Evolutionary conservation across 352 stramenopile genomes (phyloP).

Genomic region (Pythium rishiriense): DNA sequence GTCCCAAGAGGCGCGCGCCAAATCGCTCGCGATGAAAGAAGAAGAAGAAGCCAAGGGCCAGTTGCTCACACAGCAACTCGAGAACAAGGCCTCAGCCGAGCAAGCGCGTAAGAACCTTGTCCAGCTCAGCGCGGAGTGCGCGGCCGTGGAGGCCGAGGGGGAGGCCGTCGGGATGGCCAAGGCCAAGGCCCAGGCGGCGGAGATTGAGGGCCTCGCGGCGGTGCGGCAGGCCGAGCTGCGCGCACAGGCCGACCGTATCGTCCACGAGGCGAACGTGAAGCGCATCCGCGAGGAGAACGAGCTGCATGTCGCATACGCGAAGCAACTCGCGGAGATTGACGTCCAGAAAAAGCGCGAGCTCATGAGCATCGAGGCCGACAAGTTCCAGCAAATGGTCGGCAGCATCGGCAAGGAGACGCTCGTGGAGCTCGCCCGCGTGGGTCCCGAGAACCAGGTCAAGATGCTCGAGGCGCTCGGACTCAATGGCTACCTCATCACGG

Average conservation of each 20-base stretch:
- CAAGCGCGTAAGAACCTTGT: slow-evolving; percentile 77
- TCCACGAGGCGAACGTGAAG: slow-evolving; percentile 60
- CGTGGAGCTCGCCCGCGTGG: slow-evolving; percentile 67
- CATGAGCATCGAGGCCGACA: slow-evolving; percentile 75
- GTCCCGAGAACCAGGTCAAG: slow-evolving; percentile 75
- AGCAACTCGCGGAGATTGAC: slow-evolving; percentile 66
- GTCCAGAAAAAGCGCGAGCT: slow-evolving; percentile 78
- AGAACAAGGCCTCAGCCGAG: slow-evolving; percentile 75
- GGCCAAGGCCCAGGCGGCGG: slow-evolving; percentile 58
- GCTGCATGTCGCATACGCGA: slow-evolving; percentile 52
- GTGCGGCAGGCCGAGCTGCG: slow-evolving; percentile 72
- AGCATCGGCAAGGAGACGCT: slow-evolving; percentile 77
- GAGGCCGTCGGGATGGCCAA: slow-evolving; percentile 63
- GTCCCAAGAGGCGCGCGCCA: slow-evolving; percentile 75
- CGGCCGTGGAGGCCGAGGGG: slow-evolving; percentile 65
- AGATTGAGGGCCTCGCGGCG: slow-evolving; percentile 71
- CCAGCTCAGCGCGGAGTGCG: slow-evolving; percentile 70
- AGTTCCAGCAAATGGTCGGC: slow-evolving; percentile 82
- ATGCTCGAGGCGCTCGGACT: slow-evolving; percentile 75
- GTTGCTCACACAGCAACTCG: slow-evolving; percentile 71
- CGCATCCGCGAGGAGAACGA: slow-evolving; percentile 64
- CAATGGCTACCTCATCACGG: slow-evolving; percentile 84
- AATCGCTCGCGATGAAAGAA: slow-evolving; percentile 79
- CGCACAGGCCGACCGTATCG: slow-evolving; percentile 63
- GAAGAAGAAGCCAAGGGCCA: slow-evolving; percentile 77